Evolutionary conservation across 129 eudicot genomes (phyloP).

Genomic region (Tagetes erecta): DNA sequence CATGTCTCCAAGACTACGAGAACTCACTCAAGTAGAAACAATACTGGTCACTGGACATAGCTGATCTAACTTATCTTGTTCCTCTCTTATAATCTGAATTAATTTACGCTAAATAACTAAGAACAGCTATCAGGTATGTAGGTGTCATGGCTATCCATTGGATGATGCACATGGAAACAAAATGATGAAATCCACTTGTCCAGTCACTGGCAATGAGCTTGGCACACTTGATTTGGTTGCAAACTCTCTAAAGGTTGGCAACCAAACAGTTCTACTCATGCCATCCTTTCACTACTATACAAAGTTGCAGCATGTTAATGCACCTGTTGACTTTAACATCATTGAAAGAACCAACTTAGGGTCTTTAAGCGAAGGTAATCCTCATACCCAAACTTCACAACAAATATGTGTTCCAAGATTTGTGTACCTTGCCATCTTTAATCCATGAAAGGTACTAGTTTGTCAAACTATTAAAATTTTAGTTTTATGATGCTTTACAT

Average conservation of each 20-base stretch:
- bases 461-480: not conserved
- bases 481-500: slow-evolving; percentile 2
- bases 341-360: slow-evolving; percentile 77
- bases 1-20: slow-evolving; percentile 2
- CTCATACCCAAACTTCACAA: slow-evolving; percentile 13
- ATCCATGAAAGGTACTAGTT: not conserved
- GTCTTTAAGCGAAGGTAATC: slow-evolving; percentile 82
- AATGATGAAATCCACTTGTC: slow-evolving; percentile 46
- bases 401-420: not conserved
- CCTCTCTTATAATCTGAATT: not conserved
- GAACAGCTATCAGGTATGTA: slow-evolving; percentile 55
- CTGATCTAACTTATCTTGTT: not conserved
- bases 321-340: slow-evolving; percentile 59
- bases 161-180: slow-evolving; percentile 38
- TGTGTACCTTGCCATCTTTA: slow-evolving; percentile 14
- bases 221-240: slow-evolving; percentile 43
- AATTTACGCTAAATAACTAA: slow-evolving; percentile 11
- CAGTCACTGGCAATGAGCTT: slow-evolving; percentile 55
- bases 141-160: slow-evolving; percentile 73
- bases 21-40: slow-evolving; percentile 10
- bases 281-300: slow-evolving; percentile 63
- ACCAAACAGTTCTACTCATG: slow-evolving; percentile 64
- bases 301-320: slow-evolving; percentile 51
- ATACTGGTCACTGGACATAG: not conserved
- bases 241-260: slow-evolving; percentile 62